Evolutionary conservation across 768 basidiomycete genomes (phyloP).

Genomic region (Boletus reticuloceps): DNA sequence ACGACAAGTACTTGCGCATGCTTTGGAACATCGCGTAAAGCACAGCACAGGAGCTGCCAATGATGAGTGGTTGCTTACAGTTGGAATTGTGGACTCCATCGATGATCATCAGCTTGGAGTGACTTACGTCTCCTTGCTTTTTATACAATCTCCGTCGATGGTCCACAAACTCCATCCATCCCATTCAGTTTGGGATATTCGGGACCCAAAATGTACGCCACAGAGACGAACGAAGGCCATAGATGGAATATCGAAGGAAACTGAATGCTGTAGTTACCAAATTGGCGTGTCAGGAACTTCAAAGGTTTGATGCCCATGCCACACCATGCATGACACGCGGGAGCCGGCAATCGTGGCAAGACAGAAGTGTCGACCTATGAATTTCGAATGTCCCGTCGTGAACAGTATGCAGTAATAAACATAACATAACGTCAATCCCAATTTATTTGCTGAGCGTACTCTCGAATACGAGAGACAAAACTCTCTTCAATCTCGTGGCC

Average conservation of each 20-base stretch:
- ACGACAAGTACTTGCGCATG: constrained; percentile 42
- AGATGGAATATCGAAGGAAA: constrained; percentile 3
- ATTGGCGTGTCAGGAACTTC: background rate
- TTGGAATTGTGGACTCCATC: constrained; percentile 18
- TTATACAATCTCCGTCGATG: constrained; percentile 2
- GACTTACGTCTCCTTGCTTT: background rate
- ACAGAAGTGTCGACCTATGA: background rate
- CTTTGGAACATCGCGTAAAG: constrained; percentile 6
- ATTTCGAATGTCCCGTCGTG: background rate
- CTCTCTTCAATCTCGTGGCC: constrained; percentile 68
- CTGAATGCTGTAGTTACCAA: background rate
- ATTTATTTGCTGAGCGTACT: constrained; percentile 67
- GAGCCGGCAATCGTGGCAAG: background rate
- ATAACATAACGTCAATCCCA: constrained; percentile 59
- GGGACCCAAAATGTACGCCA: background rate
- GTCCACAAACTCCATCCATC: background rate
- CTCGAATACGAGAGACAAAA: constrained; percentile 74
- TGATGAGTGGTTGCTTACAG: constrained; percentile 13
- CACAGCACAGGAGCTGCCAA: background rate
- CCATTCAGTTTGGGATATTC: background rate
- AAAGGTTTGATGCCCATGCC: too few relatives aligned
- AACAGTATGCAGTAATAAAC: constrained; percentile 2
- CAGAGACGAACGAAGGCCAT: background rate
- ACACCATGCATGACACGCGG: background rate
- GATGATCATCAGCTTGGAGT: background rate